Evolutionary conservation across 2,329 filamentous ascomycete genomes (phyloP).

Genomic region (Aspergillus niger): DNA sequence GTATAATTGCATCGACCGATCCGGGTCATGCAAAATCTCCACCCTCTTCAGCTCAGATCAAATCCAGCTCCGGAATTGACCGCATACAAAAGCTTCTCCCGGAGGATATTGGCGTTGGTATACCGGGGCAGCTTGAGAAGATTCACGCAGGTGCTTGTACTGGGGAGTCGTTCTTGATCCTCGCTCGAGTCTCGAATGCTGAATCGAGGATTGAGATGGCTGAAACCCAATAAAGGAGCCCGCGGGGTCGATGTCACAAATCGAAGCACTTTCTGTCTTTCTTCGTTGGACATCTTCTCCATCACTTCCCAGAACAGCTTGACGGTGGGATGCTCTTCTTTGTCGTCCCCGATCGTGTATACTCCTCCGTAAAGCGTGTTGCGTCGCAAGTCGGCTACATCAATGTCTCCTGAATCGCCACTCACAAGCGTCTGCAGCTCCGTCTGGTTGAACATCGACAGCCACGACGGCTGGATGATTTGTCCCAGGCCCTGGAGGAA

Average conservation of each 20-base stretch:
- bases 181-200: conserved; percentile 81
- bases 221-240: conserved; percentile 86
- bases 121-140: conserved; percentile 90
- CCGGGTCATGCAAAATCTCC: background rate
- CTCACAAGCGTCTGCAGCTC: conserved; percentile 93
- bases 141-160: conserved; percentile 95
- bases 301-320: conserved; percentile 91
- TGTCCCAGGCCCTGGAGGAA: conserved; percentile 83
- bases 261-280: conserved; percentile 84
- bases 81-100: conserved; percentile 83
- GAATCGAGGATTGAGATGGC: conserved; percentile 80
- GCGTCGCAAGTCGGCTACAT: conserved; percentile 78
- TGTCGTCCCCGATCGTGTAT: conserved; percentile 87
- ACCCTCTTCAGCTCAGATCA: conserved; percentile 60
- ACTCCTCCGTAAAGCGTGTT: conserved; percentile 88
- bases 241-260: conserved; percentile 94
- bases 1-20: background rate
- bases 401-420: conserved; percentile 81
- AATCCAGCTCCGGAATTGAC: conserved; percentile 90
- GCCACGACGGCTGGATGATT: conserved; percentile 89
- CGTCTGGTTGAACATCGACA: conserved; percentile 97
- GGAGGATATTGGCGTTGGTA: conserved; percentile 63
- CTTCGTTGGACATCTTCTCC: conserved; percentile 70
- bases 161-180: conserved; percentile 79
- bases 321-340: conserved; percentile 80